These are phyloP conservation scores for Mortierella sp. DNA, from an alignment of 371 early-diverging fungal species.

Conservation along the genomic window DNA sequence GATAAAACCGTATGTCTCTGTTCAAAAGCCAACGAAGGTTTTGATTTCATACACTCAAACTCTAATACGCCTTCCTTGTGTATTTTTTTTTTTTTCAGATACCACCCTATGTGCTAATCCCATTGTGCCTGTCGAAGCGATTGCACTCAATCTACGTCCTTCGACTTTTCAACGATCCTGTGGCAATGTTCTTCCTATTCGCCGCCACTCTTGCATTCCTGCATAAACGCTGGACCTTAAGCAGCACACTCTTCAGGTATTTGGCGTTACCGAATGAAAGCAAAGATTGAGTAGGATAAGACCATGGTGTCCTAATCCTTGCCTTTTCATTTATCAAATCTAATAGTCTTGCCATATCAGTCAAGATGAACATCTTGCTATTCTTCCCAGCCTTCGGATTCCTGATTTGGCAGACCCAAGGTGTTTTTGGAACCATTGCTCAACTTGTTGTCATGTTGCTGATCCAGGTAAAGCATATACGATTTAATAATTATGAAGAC, in stretches of 20 bases:
- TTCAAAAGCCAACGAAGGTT: too few relatives aligned
- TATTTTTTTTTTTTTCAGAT: slow-evolving; percentile 52
- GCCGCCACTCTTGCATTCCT: slow-evolving; percentile 72
- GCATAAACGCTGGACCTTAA: slow-evolving; percentile 61
- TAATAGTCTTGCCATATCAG: slow-evolving; percentile 80
- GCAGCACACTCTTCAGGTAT: slow-evolving; percentile 77
- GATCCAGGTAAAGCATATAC: slow-evolving; percentile 64
- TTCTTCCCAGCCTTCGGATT: slow-evolving; percentile 90
- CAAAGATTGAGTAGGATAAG: not conserved
- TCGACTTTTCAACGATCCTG: slow-evolving; percentile 92
- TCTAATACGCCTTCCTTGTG: not conserved
- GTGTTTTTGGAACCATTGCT: slow-evolving; percentile 63
- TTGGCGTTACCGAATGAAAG: not conserved
- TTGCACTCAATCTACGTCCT: slow-evolving; percentile 93
- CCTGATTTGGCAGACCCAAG: slow-evolving; percentile 70
- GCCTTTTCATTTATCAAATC: slow-evolving; percentile 6
- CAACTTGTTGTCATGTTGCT: slow-evolving; percentile 61
- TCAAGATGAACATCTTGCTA: slow-evolving; percentile 95
- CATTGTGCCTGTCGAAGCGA: slow-evolving; percentile 81
- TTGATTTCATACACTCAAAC: not conserved
- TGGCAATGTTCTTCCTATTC: slow-evolving; percentile 88
- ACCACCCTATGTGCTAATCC: slow-evolving; percentile 72
- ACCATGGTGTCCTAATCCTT: not conserved
- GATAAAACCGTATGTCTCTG: slow-evolving; percentile 20
- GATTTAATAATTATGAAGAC: not conserved